Conservation (phyloP, 257 asterid genomes). For the Capsicum rhomboideum region DNA sequence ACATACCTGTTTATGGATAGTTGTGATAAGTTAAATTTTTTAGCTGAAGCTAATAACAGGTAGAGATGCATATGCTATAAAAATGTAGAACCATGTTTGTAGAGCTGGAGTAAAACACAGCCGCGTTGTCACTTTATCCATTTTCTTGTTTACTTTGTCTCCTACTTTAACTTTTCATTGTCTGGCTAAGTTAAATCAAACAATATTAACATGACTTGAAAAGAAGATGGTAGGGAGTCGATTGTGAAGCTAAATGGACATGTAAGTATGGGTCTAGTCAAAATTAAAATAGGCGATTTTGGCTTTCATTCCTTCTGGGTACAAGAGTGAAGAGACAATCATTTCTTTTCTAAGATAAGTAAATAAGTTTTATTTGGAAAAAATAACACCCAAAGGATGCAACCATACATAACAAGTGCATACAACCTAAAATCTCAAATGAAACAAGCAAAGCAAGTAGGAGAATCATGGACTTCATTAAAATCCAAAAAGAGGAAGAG, state of each 20-base stretch:
- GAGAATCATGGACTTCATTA: not conserved
- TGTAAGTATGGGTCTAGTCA: not conserved
- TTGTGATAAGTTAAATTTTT: not conserved
- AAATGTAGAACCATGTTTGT: not conserved
- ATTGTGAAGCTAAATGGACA: not conserved
- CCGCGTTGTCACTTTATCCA: not conserved
- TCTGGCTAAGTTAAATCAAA: not conserved
- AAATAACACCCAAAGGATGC: not conserved
- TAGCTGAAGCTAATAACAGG: not conserved
- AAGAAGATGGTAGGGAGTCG: not conserved
- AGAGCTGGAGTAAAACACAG: not conserved
- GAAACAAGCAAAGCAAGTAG: not conserved
- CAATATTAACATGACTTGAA: not conserved
- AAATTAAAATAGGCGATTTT: not conserved
- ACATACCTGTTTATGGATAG: not conserved
- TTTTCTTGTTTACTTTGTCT: not conserved
- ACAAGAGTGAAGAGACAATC: not conserved
- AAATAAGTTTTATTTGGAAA: not conserved
- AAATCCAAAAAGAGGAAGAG: not conserved
- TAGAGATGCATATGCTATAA: not conserved
- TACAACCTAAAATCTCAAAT: not conserved
- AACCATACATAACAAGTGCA: not conserved
- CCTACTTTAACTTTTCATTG: not conserved
- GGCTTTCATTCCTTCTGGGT: not conserved
- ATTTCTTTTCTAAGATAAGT: not conserved